Base-by-base conservation (phyloP, 2,329 filamentous ascomycete species). In the Phialocephala subalpina region DNA sequence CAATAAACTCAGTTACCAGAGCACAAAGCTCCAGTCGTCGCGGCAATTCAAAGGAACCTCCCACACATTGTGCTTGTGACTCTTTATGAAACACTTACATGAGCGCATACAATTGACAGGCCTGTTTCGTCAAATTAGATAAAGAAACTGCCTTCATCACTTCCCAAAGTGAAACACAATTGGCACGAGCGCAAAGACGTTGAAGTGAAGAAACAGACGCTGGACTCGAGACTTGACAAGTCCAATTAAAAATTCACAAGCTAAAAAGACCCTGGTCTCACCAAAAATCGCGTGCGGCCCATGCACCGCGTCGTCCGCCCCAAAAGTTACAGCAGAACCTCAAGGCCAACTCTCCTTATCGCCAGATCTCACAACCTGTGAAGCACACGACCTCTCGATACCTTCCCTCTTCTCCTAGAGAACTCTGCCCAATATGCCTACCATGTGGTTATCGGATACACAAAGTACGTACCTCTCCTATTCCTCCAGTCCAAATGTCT, bases 361-460 rank as follows among this genome's bases (percentile, higher is more conserved):
- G 63, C 18, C 42, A 60, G 57, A 20, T 59, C 38, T 38, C 33
- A 56, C 27, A 25, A 11, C 8, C 20, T 22, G 18, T 40, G 27
- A n/a, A 52, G 45, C 60, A 57, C 63, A 62, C 63, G 52, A 66
- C 9, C 55, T 49, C 29, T 60, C 40, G 1, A 61, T 61, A 64
- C 59, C 25, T 38, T 40, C 20, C 40, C 9, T 53, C 45, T 35
- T 36, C 25, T 27, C 27, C 27, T 42, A 52, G 20, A 56, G 52
- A 40, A 63, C 27, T 52, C 47, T 20, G 35, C 36, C 65, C 68
- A 76, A 72, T 45, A 78, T 78, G 76, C 76, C 76, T 70, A 74
- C 93, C 67, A 97, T 97, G 92, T 98, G 95, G 95, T 86, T 98
- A 77, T 92, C 94, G 75, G 95, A 98, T 82, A 88, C 92, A 78